phyloP scores from a whole-genome alignment of 768 basidiomycete genomes.

The Pleurotus cornucopiae region DNA sequence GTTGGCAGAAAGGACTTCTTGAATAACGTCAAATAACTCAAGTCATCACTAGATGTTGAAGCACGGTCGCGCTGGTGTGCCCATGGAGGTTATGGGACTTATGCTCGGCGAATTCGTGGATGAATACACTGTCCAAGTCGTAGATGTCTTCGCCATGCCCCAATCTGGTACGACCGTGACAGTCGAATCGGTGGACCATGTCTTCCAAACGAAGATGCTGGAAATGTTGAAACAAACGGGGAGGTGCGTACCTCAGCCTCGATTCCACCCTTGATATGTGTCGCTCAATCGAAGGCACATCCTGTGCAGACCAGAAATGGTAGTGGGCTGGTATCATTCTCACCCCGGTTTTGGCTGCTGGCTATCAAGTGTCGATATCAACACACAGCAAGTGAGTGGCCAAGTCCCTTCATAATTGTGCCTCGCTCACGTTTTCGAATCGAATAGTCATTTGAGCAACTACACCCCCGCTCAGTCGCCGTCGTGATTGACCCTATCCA shows the following conservation, averaged over 20 bases:
- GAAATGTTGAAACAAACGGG: constrained; percentile 99
- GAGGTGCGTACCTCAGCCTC: constrained; percentile 48
- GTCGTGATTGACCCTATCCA: constrained; percentile 99
- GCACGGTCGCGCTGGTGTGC: constrained; percentile 97
- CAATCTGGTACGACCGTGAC: constrained; percentile 97
- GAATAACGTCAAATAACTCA: constrained; percentile 1
- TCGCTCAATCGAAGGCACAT: constrained; percentile 8
- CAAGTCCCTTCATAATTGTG: constrained; percentile 6
- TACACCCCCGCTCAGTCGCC: constrained; percentile 90
- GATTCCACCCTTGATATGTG: not conserved
- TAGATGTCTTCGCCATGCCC: constrained; percentile 99
- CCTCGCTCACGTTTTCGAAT: constrained; percentile 8
- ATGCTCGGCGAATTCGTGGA: constrained; percentile 99
- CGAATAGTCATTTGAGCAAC: constrained; percentile 88
- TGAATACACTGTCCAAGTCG: constrained; percentile 91
- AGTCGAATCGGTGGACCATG: constrained; percentile 97
- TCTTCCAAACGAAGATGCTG: constrained; percentile 97
- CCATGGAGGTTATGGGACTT: constrained; percentile 99
- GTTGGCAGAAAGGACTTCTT: constrained; percentile 32
- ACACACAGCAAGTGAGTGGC: constrained; percentile 85
- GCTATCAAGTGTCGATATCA: constrained; percentile 98
- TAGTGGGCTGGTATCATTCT: constrained; percentile 99
- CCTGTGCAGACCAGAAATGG: constrained; percentile 78
- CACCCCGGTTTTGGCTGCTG: constrained; percentile 99
- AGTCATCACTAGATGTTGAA: constrained; percentile 80